Conservation (phyloP, 441 rosid species). For the Gossypium lobatum region DNA sequence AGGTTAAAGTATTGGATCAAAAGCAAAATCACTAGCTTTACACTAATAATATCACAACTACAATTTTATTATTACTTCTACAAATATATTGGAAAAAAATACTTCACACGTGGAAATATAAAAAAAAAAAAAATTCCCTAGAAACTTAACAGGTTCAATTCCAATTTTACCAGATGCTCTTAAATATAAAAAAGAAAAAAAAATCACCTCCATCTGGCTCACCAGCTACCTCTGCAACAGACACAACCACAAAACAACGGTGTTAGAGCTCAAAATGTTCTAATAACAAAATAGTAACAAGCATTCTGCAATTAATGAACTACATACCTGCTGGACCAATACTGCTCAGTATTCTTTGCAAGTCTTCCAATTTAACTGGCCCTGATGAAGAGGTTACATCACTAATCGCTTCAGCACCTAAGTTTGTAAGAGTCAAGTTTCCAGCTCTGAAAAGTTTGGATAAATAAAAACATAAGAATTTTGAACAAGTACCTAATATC, state of each 20-base stretch:
- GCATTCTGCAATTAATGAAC: constrained; percentile 11
- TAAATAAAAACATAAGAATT: constrained; percentile 6
- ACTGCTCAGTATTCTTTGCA: constrained; percentile 85
- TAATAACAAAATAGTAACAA: constrained; percentile 3
- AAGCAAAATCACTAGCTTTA: neutral
- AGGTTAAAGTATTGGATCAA: neutral
- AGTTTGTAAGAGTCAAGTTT: constrained; percentile 56
- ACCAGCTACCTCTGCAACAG: constrained; percentile 48
- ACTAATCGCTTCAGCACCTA: constrained; percentile 60
- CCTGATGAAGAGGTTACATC: constrained; percentile 75
- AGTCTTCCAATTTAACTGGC: constrained; percentile 79
- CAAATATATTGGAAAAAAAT: neutral
- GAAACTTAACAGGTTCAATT: neutral
- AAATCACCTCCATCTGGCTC: constrained; percentile 77
- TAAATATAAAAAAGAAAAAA: neutral
- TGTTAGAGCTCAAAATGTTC: constrained; percentile 20
- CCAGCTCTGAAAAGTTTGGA: constrained; percentile 57
- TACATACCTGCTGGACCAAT: constrained; percentile 62
- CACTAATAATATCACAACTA: neutral
- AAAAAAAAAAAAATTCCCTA: neutral
- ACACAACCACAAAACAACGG: constrained; percentile 16
- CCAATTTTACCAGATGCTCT: neutral
- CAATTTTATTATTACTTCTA: neutral
- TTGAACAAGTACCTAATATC: neutral
- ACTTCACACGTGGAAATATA: neutral